phyloP scores from a whole-genome alignment of 805 yeast species.

The Limtongozyma cylindracea region DNA sequence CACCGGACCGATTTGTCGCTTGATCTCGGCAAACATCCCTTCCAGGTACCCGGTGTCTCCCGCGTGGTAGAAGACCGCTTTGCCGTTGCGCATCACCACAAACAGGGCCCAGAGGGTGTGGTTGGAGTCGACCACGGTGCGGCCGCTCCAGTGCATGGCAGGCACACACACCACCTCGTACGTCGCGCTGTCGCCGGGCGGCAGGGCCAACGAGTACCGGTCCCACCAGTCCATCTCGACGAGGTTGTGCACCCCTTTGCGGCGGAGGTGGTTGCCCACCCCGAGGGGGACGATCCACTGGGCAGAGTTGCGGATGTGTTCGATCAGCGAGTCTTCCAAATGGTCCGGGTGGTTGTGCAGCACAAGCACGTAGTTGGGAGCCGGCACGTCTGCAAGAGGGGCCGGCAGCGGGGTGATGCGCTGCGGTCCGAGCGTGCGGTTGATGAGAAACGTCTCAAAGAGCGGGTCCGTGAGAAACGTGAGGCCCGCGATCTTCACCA shows the following conservation, averaged over 20 bases:
- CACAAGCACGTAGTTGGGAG: constrained; percentile 40
- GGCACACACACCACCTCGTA: constrained; percentile 79
- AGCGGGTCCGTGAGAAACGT: constrained; percentile 74
- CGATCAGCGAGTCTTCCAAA: constrained; percentile 38
- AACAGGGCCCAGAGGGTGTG: constrained; percentile 77
- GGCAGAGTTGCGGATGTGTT: constrained; percentile 23
- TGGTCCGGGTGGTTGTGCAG: constrained; percentile 96
- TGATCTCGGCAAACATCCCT: constrained; percentile 46
- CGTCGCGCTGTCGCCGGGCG: constrained; percentile 14
- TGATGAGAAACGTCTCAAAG: constrained; percentile 36
- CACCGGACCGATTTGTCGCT: constrained; percentile 29
- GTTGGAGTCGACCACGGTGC: constrained; percentile 61
- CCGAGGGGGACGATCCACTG: constrained; percentile 84
- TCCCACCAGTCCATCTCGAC: constrained; percentile 94
- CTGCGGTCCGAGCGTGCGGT: constrained; percentile 58
- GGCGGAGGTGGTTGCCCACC: constrained; percentile 27
- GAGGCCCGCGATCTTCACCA: constrained; percentile 43
- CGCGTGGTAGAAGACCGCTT: constrained; percentile 66
- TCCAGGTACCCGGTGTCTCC: constrained; percentile 87
- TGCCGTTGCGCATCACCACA: constrained; percentile 34
- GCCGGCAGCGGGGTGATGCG: constrained; percentile 66
- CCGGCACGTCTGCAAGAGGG: constrained; percentile 21
- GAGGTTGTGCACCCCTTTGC: constrained; percentile 31
- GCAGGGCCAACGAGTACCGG: constrained; percentile 9
- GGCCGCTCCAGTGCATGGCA: constrained; percentile 94